Conservation (phyloP, 2,329 filamentous ascomycete genomes). For the Periconia sp. region DNA sequence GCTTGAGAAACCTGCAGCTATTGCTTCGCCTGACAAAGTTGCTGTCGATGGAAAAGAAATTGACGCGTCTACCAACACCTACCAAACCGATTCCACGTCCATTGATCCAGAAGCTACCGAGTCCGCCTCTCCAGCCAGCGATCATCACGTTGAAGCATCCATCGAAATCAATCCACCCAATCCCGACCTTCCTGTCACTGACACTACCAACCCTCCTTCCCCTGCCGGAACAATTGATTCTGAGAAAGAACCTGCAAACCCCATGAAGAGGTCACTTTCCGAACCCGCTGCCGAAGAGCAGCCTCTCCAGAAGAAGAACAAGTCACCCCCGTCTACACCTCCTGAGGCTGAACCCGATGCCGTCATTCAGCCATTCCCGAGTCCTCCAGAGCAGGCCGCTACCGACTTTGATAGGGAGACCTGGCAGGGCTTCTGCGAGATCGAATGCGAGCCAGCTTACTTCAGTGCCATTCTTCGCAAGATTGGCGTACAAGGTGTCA, state of each 20-base stretch:
- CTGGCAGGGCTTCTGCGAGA: conserved; percentile 77
- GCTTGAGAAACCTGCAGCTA: background rate
- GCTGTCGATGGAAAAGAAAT: background rate
- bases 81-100: background rate
- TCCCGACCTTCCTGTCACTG: background rate
- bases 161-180: background rate
- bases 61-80: conserved; percentile 1
- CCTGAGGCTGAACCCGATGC: conserved; percentile 1
- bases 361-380: conserved; percentile 14
- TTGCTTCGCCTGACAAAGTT: background rate
- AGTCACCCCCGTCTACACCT: conserved; percentile 3
- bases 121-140: no score
- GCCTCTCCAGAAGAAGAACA: conserved; percentile 20
- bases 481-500: conserved; percentile 73
- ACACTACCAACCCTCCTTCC: background rate
- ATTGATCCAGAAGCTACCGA: background rate
- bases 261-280: conserved; percentile 19
- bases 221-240: background rate
- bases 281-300: conserved; percentile 8
- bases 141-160: background rate
- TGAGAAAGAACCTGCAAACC: background rate
- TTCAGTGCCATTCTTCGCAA: conserved; percentile 84
- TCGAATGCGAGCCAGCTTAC: conserved; percentile 85
- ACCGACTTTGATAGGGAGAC: conserved; percentile 42
- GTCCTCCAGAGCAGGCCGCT: conserved; percentile 34